phyloP scores from a whole-genome alignment of 2,329 filamentous ascomycete genomes.

The Fusarium irregulare region DNA sequence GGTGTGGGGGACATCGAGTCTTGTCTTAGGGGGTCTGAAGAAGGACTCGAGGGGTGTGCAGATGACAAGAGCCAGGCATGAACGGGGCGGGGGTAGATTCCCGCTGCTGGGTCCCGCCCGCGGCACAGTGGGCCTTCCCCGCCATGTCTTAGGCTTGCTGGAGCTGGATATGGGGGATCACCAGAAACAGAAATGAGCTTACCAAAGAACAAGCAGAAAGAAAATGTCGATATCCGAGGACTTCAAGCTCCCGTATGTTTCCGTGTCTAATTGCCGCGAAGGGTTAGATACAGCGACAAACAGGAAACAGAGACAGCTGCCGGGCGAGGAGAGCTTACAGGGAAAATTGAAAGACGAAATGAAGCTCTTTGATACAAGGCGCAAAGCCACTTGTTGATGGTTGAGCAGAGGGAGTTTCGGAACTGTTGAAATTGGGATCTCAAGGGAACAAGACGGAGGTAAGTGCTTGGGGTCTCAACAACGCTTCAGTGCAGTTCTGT shows the following conservation, averaged over 20 bases:
- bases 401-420: slow-evolving; percentile 25
- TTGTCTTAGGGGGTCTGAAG: slow-evolving; percentile 26
- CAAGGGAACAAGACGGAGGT: slow-evolving; percentile 18
- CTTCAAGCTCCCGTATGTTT: slow-evolving; percentile 4
- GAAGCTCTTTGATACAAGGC: slow-evolving; percentile 14
- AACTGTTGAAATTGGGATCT: slow-evolving; percentile 12
- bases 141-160: slow-evolving; percentile 18
- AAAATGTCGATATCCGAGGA: slow-evolving; percentile 29
- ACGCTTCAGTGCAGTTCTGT: background rate
- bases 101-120: slow-evolving; percentile 36
- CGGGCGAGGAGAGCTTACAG: slow-evolving; percentile 11
- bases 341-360: slow-evolving; percentile 33
- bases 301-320: slow-evolving; percentile 1
- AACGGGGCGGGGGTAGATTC: slow-evolving; percentile 41
- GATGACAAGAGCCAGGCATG: slow-evolving; percentile 24
- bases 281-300: slow-evolving; percentile 10
- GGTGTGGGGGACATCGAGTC: slow-evolving; percentile 31
- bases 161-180: slow-evolving; percentile 18
- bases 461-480: slow-evolving; percentile 22
- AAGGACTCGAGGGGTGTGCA: slow-evolving; percentile 16
- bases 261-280: slow-evolving; percentile 28
- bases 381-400: slow-evolving; percentile 28
- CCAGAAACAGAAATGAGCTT: slow-evolving; percentile 31
- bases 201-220: slow-evolving; percentile 35
- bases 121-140: slow-evolving; percentile 37